Evolutionary conservation across 2,329 filamentous ascomycete species (phyloP).

Genomic region (Neofusicoccum ribis): DNA sequence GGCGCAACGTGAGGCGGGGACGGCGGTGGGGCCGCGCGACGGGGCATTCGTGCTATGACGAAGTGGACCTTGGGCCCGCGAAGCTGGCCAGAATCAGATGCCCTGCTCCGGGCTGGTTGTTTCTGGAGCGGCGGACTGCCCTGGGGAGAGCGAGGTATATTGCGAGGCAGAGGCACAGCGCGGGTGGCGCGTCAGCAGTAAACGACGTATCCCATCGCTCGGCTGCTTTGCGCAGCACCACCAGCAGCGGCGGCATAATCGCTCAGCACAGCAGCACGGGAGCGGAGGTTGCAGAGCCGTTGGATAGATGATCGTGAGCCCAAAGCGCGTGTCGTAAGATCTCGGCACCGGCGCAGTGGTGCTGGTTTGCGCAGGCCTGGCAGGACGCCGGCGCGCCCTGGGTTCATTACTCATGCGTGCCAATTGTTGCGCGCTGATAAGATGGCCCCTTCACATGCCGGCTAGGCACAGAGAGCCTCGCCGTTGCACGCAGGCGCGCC

Average conservation of each 20-base stretch:
- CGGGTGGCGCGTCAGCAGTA: too few species aligned
- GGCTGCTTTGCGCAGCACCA: too few species aligned
- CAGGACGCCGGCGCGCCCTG: too few species aligned
- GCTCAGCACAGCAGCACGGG: too few species aligned
- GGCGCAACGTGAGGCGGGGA: background rate
- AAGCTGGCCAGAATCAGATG: background rate
- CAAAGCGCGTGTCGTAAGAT: background rate
- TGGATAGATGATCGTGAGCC: background rate
- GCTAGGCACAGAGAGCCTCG: background rate
- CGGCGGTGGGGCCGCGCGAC: conserved; percentile 6
- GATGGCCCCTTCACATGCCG: background rate
- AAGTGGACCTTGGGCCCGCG: background rate
- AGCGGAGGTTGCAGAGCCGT: background rate
- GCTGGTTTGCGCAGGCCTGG: background rate
- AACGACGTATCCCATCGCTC: too few species aligned
- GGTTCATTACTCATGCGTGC: background rate
- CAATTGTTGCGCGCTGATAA: background rate
- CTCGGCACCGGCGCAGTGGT: background rate
- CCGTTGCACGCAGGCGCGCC: too few species aligned
- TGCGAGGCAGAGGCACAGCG: background rate
- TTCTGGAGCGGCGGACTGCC: background rate
- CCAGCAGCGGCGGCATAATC: too few species aligned
- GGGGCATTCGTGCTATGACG: conserved; percentile 4
- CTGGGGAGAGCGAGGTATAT: background rate
- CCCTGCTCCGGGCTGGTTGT: background rate